phyloP scores from a whole-genome alignment of 495 filamentous ascomycete genomes.

The Penicillium roqueforti region DNA sequence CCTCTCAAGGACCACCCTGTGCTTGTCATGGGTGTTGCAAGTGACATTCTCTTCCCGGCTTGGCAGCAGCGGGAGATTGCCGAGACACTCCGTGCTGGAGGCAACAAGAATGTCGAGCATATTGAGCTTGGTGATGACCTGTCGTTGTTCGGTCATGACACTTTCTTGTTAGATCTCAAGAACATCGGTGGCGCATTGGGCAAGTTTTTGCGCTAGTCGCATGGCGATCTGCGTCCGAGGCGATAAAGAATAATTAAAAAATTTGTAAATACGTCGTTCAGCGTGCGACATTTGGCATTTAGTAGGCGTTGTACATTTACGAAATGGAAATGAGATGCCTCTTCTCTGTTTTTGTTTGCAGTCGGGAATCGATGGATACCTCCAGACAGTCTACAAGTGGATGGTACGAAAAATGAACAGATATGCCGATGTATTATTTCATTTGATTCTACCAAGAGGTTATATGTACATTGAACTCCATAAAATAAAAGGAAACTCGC shows the following conservation, averaged over 20 bases:
- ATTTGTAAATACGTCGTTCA: background rate
- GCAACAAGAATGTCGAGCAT: constrained; percentile 78
- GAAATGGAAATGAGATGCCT: constrained; percentile 9
- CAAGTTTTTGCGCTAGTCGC: constrained; percentile 58
- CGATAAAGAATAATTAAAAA: background rate
- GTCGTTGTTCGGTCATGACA: constrained; percentile 94
- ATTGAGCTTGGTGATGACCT: constrained; percentile 88
- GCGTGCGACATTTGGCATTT: constrained; percentile 7
- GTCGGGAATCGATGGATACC: background rate
- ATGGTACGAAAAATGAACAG: background rate
- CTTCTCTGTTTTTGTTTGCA: background rate
- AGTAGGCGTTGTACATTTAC: constrained; percentile 5
- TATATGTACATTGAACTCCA: background rate
- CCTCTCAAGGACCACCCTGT: constrained; percentile 69
- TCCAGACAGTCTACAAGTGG: background rate
- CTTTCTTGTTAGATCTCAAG: constrained; percentile 88
- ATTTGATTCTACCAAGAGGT: background rate
- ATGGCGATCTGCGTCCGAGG: background rate
- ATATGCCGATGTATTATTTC: background rate
- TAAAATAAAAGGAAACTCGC: background rate
- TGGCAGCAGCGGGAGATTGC: constrained; percentile 98
- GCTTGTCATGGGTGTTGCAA: constrained; percentile 89
- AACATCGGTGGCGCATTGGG: constrained; percentile 81
- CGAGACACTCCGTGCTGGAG: constrained; percentile 67
- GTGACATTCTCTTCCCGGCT: constrained; percentile 94